Conservation (phyloP, 2,329 filamentous ascomycete genomes). For the Arthrobotrys entomopaga region DNA sequence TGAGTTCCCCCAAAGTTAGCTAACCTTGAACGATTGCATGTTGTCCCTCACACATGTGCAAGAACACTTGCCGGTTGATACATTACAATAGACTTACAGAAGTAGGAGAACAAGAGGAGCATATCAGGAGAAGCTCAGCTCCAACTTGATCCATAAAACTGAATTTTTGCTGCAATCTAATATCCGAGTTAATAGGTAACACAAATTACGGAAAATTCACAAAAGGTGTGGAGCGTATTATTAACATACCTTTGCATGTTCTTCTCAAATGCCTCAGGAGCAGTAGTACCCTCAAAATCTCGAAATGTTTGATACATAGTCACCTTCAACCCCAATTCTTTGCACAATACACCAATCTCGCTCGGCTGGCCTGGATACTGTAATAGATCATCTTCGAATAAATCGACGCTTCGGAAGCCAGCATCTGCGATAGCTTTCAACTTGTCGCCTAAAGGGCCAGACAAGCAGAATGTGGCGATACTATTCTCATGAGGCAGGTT, state of each 20-base stretch:
- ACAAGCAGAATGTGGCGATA: conserved; percentile 56
- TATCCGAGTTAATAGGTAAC: conserved; percentile 43
- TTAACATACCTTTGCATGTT: conserved; percentile 55
- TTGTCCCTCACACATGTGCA: background rate
- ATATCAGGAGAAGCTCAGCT: conserved; percentile 55
- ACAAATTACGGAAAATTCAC: conserved; percentile 32
- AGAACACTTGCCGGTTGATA: background rate
- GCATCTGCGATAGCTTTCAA: conserved; percentile 54
- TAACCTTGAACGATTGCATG: conserved; percentile 28
- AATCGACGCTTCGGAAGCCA: conserved; percentile 56
- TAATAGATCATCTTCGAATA: conserved; percentile 56
- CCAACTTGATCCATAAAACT: conserved; percentile 56
- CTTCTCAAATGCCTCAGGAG: conserved; percentile 54
- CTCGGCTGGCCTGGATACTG: conserved; percentile 54
- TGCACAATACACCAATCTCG: conserved; percentile 53
- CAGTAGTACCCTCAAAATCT: conserved; percentile 56
- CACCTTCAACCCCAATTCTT: conserved; percentile 56
- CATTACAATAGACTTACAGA: conserved; percentile 48
- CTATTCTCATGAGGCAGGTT: conserved; percentile 55
- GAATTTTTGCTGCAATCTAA: conserved; percentile 56
- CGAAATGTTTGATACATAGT: conserved; percentile 57
- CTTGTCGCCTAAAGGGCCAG: conserved; percentile 54
- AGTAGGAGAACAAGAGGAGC: conserved; percentile 56
- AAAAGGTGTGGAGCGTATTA: conserved; percentile 41
- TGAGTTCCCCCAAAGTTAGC: conserved; percentile 41